Evolutionary conservation across 1,139 yeast genomes (phyloP), one percentile per base, ranked within the genome.

Genomic region (Williopsis jadinii): DNA sequence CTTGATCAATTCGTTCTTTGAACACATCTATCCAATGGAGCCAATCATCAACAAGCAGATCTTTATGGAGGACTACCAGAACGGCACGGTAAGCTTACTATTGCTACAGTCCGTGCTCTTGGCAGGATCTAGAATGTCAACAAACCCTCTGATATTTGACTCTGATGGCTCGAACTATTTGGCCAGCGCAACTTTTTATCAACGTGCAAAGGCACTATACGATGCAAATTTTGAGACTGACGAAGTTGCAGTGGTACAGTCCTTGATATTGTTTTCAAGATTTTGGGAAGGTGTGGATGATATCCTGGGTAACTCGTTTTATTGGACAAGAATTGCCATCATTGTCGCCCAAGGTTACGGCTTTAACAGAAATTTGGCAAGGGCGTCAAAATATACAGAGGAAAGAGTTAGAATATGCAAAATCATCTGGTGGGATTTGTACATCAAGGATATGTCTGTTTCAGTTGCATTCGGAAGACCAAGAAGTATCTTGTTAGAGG

Each of bases 401-500:
- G 63, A 70, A 15, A 84, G 80, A 43, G 75, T 76, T 55, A 73
- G 75, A 44, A 63, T 79, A 42, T 79, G 85, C 77, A 71, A 82
- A 50, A 67, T 88, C 39, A 71, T 84, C 19, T 85, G 92, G 90
- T 85, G 95, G 95, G 71, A 82, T 45, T 63, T 84, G 27, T 83
- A 82, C 58, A 77, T 78, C 46, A 79, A 84, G 53, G 95, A 84
- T 60, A 66, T 88, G 15, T 70, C 76, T 43, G 77, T 79, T 5
- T 80, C 86, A n/a, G 73, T 83, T 42, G 87, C 90, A 0, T 79
- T 81, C 61, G 92, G 94, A 12, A 68, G 92, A 48, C 94, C 95
- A 0, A 67, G 75, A 10, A 69, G 74, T 48, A 80, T 85, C 42
- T 82, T 80, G 53, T 67, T 84, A 47, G 84, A 78, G 42, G 94